phyloP scores from a whole-genome alignment of 345 rosid genomes.

The Eutrema yunnanense region DNA sequence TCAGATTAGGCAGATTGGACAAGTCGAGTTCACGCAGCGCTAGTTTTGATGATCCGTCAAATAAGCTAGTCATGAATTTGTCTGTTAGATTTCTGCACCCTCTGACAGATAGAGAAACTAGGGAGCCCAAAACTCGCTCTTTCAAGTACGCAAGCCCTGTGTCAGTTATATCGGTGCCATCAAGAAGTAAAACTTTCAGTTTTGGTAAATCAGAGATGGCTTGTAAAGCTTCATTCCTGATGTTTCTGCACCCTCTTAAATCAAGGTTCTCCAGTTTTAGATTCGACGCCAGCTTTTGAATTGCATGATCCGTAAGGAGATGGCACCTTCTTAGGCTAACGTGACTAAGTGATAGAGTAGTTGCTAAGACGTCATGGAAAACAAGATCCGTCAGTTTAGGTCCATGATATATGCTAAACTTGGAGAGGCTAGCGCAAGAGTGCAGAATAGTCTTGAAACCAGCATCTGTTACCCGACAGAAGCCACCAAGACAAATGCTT shows the following conservation, averaged over 20 bases:
- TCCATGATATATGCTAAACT: slow-evolving; percentile 72
- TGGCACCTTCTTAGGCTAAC: slow-evolving; percentile 84
- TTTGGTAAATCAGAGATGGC: slow-evolving; percentile 53
- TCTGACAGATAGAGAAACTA: slow-evolving; percentile 67
- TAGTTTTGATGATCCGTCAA: slow-evolving; percentile 59
- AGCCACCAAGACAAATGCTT: slow-evolving; percentile 84
- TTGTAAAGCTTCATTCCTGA: slow-evolving; percentile 66
- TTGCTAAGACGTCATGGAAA: slow-evolving; percentile 84
- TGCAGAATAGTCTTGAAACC: slow-evolving; percentile 85
- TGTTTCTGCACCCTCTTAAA: slow-evolving; percentile 67
- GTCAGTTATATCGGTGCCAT: slow-evolving; percentile 65
- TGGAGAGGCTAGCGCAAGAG: slow-evolving; percentile 70
- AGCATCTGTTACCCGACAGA: slow-evolving; percentile 81
- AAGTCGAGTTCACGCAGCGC: slow-evolving; percentile 70
- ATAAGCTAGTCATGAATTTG: slow-evolving; percentile 53
- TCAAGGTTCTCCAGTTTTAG: slow-evolving; percentile 56
- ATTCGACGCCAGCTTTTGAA: slow-evolving; percentile 55
- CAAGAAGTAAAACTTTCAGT: slow-evolving; percentile 57
- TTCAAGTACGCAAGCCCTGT: slow-evolving; percentile 49
- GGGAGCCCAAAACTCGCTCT: slow-evolving; percentile 46
- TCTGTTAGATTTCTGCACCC: slow-evolving; percentile 89
- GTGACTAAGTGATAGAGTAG: slow-evolving; percentile 65
- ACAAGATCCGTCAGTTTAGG: slow-evolving; percentile 74
- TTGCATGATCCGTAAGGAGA: slow-evolving; percentile 67
- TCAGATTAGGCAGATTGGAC: slow-evolving; percentile 67